Evolutionary conservation across 1,284 basidiomycete species (phyloP).

Genomic region (Cryptococcus sp.): DNA sequence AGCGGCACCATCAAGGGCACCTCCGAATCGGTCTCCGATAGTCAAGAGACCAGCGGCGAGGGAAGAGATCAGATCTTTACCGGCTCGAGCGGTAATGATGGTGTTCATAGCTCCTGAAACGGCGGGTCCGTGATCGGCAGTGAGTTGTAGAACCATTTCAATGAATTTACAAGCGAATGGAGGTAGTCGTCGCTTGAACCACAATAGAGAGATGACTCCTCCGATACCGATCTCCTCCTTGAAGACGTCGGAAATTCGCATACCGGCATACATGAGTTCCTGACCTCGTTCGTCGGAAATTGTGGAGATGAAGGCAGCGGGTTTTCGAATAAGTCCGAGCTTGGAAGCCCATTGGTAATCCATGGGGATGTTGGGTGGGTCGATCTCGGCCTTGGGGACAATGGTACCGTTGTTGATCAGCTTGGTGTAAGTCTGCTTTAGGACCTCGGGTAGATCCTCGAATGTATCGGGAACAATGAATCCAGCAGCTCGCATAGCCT

Average conservation of each 20-base stretch:
- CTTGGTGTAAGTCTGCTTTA: conserved; percentile 78
- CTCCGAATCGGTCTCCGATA: conserved; percentile 97
- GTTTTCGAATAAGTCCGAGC: conserved; percentile 96
- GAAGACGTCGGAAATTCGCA: conserved; percentile 98
- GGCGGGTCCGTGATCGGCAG: conserved; percentile 96
- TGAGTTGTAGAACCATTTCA: conserved; percentile 99
- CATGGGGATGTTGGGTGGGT: conserved; percentile 95
- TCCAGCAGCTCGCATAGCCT: conserved; percentile 88
- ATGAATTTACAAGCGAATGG: conserved; percentile 76
- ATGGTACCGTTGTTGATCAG: conserved; percentile 72
- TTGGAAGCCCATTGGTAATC: conserved; percentile 99
- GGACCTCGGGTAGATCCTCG: conserved; percentile 83
- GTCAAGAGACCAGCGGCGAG: conserved; percentile 94
- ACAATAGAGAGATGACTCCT: conserved; percentile 91
- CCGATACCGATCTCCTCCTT: conserved; percentile 96
- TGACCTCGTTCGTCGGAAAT: conserved; percentile 99
- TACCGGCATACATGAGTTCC: conserved; percentile 96
- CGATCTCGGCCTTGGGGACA: conserved; percentile 69
- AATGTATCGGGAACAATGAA: conserved; percentile 98
- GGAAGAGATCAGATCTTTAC: conserved; percentile 97
- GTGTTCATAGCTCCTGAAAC: conserved; percentile 94
- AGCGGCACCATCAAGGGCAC: conserved; percentile 97
- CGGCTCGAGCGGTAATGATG: conserved; percentile 96
- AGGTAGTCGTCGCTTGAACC: conserved; percentile 86
- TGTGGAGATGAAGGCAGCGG: conserved; percentile 98